Evolutionary conservation across 768 basidiomycete species (phyloP).

Genomic region (Dictyophora rubrovolvata): DNA sequence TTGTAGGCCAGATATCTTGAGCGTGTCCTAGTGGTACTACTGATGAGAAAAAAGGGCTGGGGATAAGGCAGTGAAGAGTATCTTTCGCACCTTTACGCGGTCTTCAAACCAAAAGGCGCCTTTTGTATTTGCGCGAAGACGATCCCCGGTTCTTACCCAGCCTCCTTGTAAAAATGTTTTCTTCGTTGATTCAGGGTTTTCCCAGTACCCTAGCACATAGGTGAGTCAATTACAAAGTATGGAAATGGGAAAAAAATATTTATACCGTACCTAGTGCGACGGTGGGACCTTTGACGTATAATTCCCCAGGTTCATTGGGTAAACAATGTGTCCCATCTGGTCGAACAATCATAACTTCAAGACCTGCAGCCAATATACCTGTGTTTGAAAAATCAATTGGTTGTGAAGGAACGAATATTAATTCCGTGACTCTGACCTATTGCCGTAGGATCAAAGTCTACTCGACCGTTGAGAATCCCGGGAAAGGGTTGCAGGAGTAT

Average conservation of each 20-base stretch:
- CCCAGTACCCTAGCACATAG: conserved; percentile 4
- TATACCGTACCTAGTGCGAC: conserved; percentile 33
- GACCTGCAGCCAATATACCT: conserved; percentile 52
- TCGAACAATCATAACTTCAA: conserved; percentile 52
- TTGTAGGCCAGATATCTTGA: conserved; percentile 72
- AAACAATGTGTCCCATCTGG: conserved; percentile 48
- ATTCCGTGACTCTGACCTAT: conserved; percentile 24
- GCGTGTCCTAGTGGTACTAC: conserved; percentile 46
- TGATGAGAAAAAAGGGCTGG: not conserved
- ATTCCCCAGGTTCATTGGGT: conserved; percentile 52
- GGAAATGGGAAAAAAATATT: no score
- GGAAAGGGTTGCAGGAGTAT: conserved; percentile 34
- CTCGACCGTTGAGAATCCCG: conserved; percentile 36
- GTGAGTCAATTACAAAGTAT: not conserved
- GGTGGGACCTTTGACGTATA: conserved; percentile 47
- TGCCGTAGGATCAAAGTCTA: conserved; percentile 15
- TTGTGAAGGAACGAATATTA: conserved; percentile 9
- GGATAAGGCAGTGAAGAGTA: not conserved
- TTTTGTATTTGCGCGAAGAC: conserved; percentile 48
- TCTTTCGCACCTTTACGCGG: conserved; percentile 51
- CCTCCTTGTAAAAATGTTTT: conserved; percentile 4
- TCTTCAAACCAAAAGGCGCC: conserved; percentile 70
- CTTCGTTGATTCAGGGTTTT: conserved; percentile 1
- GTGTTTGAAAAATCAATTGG: conserved; percentile 13
- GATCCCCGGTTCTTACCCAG: conserved; percentile 5